phyloP scores from a whole-genome alignment of 345 rosid species.

The Populus alba region DNA sequence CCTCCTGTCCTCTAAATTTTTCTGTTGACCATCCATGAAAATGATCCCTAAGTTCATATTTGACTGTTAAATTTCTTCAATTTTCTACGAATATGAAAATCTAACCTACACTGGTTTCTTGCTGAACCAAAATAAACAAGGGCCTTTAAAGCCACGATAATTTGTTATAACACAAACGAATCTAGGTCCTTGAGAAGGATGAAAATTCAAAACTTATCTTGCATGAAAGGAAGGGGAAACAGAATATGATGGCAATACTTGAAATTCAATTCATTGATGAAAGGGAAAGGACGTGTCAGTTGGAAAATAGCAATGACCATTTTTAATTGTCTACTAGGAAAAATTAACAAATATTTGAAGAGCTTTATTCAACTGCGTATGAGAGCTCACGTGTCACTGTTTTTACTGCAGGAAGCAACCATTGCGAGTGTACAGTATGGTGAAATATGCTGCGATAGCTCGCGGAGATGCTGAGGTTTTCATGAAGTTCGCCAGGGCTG shows the following conservation, averaged over 20 bases:
- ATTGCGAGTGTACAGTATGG: slow-evolving; percentile 56
- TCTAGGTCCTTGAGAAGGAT: background rate
- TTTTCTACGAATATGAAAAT: background rate
- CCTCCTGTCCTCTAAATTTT: background rate
- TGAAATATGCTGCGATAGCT: slow-evolving; percentile 57
- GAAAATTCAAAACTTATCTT: background rate
- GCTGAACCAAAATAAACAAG: background rate
- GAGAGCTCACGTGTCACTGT: slow-evolving; percentile 1
- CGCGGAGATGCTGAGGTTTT: slow-evolving; percentile 54
- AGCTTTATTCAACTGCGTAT: background rate
- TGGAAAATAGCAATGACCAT: background rate
- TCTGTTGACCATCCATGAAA: background rate
- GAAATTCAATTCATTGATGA: background rate
- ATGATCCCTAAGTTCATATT: background rate
- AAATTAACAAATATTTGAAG: background rate
- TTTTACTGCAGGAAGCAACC: slow-evolving; percentile 46
- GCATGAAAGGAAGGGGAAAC: background rate
- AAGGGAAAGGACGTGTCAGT: background rate
- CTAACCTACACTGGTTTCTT: background rate
- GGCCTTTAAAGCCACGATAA: background rate
- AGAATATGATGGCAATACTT: background rate
- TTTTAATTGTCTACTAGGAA: background rate
- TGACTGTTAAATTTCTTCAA: background rate
- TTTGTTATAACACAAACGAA: background rate
- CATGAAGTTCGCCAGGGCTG: slow-evolving; percentile 53